Base-by-base conservation (phyloP, 1,284 basidiomycete genomes). In the Apiotrichum sp. region DNA sequence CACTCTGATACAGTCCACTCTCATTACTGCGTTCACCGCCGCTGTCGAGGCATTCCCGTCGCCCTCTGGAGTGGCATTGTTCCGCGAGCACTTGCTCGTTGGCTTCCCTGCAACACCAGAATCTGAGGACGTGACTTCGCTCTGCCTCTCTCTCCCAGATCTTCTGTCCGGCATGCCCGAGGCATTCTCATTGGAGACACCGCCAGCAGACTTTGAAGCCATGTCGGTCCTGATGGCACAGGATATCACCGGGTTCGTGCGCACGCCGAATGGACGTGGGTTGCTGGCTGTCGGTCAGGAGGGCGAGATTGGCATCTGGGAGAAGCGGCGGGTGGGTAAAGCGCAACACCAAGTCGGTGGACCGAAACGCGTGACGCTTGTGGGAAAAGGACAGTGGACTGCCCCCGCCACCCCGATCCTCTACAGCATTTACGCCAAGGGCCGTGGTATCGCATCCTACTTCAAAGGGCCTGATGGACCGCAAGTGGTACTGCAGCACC, bases 1-100 rank as follows among this genome's bases (percentile, higher is more conserved):
- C 1, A 92, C 90, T 1, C 78, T 93, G 7, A 79, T 93, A 38
- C 84, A 82, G 66, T 84, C 88, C 51, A 86, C 89, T 65, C 84
- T 82, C 3, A 75, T 92, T 13, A 82, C 87, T 32, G 82, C 85
- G 57, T 81, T 83, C 4, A 36, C 31, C 10, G 38, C 44, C 11
- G 51, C 50, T 10, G 38, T 56, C n/a, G 29, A n/a, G 1, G 52
- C 41, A 8, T 34, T 35, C 8, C 53, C 51, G 48, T 56, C 78
- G 73, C 85, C 55, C 83, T 82, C 14, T 81, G 82, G 13, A 78
- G 83, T 9, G 83, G 85, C 5, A 74, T 82, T 45, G 83, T 83
- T 66, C 66, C 79, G 45, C 80, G 80, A 39, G 81, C 82, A 1
- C 61, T 87, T 62, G 81, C 82, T 69, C 54, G 46, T 50, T 33